Evolutionary conservation across 495 filamentous ascomycete genomes (phyloP), one percentile per base, ranked within the genome.

Genomic region (Penicillium cinerascens): DNA sequence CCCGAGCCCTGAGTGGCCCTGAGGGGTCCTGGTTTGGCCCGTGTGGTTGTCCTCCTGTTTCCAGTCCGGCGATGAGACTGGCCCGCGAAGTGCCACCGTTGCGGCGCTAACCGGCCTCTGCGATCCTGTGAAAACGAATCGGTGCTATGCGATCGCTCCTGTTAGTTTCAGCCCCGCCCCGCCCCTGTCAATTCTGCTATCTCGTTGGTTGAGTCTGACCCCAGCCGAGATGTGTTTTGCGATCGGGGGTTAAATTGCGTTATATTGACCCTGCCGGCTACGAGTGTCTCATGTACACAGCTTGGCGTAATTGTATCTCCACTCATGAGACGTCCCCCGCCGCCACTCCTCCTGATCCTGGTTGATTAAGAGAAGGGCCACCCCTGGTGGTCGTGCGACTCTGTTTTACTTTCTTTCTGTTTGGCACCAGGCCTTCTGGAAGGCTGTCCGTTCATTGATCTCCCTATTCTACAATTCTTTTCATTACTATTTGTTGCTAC

Each of bases 371-470:
- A 58, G 54, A 44, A 29, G 37, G 6, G 25, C 16, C 20, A 11
- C 15, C 43, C 55, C 47, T 49, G 56, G 18, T 44, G 44, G 45
- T 52, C 47, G 29, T 45, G 25, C 51, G 44, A 42, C 42, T 55
- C 57, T 54, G 47, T 47, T 48, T 20, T 47, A 53, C 20, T 42
- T 47, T 48, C 53, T 66, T 53, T 56, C 50, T 57, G 43, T 54
- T 52, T 64, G 43, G 58, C 36, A 54, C 56, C 42, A 58, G 60
- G 73, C 60, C 70, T 73, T 78, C 72, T 70, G 73, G 76, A 77
- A 78, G 71, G 71, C 70, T 60, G 67, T 77, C 71, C 74, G 60
- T 67, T 75, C 70, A 40, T 74, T 78, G 66, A 29, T 49, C 49
- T 37, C 36, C n/a, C n/a, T n/a, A n/a, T n/a, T n/a, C n/a, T n/a